Base-by-base conservation (phyloP, 805 yeast species). In the Teunomyces gatunensis region DNA sequence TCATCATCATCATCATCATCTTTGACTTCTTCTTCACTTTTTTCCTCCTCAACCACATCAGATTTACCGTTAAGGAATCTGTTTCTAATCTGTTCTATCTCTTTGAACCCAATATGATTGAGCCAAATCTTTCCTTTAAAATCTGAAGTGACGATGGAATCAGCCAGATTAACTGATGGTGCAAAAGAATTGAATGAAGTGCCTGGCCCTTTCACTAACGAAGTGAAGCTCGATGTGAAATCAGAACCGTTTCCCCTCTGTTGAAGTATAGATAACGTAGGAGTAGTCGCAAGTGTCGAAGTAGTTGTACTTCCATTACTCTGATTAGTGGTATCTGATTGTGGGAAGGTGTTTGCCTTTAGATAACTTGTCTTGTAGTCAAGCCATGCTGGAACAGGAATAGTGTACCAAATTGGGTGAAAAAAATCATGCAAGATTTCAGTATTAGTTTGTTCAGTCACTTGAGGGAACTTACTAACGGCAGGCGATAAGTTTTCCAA, bases 381-480 rank as follows among this genome's bases (percentile, higher is more conserved):
- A 46, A 73, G 57, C 78, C 78, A 73, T 29, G 65, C 67, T n/a
- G 77, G 76, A 7, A 68, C 60, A 10, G 67, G 66, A 21, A 73
- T 63, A 11, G 75, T 72, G 44, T 71, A 73, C 78, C 78, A 73
- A 43, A 68, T 71, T 4, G 76, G 74, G 49, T 71, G 74, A 56
- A 71, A 69, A 55, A 71, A 73, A 45, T 68, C 68, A 40, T 67
- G 69, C 50, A 73, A 59, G n/a, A 73, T 64, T 43, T 67, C 67
- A 7, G 71, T 57, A 6, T 68, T 62, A 11, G 62, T 59, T 30
- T 54, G 58, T 4, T 67, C 63, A 6, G 72, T 65, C 7, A 65
- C 62, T 25, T 57, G 45, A 7, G 73, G 68, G 13, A 71, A 67
- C 47, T 66, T 67, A 15, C 64, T 53, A n/a, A 59, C 50, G 7